Base-by-base conservation (phyloP, 2,329 filamentous ascomycete species). In the Pseudogymnoascus sp. region DNA sequence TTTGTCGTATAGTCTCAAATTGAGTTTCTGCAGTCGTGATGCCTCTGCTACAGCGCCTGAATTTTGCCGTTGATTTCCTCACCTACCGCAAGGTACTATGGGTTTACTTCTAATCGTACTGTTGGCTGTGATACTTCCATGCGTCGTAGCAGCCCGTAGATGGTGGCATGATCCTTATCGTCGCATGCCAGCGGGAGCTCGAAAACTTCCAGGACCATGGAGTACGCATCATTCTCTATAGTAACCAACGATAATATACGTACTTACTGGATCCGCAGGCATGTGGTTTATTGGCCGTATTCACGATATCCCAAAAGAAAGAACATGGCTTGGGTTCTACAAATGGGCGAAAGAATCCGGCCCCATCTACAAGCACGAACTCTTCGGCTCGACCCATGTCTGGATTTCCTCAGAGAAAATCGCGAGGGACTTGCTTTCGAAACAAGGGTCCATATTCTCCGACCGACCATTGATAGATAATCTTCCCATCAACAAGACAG, bases 391-490 rank as follows among this genome's bases (percentile, higher is more conserved):
- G 3, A 71, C 75, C 4, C 78, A 80, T 64, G 74, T 80, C 52
- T 80, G 78, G 78, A 79, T 80, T 60, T 78, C 77, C 7, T 76
- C 75, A 1, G 77, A 79, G 65, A 63, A 72, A 40, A 69, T 79
- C n/a, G 78, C 77, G 25, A 71, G 76, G 36, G 78, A 80, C 58
- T 69, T 80, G 4, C 71, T 80, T 4, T 72, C 77, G 15, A 73
- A 74, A 37, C 69, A 76, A 13, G 74, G 75, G 2, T 61, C 67
- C 29, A 78, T 77, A 65, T 79, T 79, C 67, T 80, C 78, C n/a
- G 78, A 80, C 65, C 74, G 78, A 1, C 78, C 78, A 0, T 66
- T 71, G 61, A 80, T 80, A 27, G 75, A 77, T 21, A 79, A 79
- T 64, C 71, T 80, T 5, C 77, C 78, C 2, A 74, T 79, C 62